Percentiles rank a stretch among this genome's conserved stretches.
Evolutionary conservation across 768 basidiomycete species (phyloP).

Genomic region (Galerina marginata): DNA sequence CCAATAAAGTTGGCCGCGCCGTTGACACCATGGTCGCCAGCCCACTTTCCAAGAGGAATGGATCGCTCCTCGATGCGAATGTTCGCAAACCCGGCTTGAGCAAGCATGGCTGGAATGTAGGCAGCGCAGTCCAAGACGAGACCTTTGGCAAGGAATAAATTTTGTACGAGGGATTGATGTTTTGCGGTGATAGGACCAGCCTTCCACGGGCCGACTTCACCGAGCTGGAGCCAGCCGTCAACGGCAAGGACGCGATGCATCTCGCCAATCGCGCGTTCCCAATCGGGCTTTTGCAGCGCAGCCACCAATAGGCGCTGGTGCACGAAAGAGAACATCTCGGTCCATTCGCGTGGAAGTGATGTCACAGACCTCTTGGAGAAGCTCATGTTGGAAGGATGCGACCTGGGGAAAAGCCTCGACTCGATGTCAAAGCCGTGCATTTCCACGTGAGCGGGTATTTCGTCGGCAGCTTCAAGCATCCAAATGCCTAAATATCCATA

Average conservation of each 20-base stretch:
- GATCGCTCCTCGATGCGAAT: constrained; percentile 13
- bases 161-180: constrained; percentile 6
- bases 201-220: constrained; percentile 17
- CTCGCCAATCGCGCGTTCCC: constrained; percentile 18
- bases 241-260: constrained; percentile 18
- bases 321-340: constrained; percentile 20
- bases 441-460: constrained; percentile 9
- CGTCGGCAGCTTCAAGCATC: constrained; percentile 23
- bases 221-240: constrained; percentile 24
- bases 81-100: constrained; percentile 19
- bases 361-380: constrained; percentile 19
- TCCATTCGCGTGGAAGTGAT: constrained; percentile 21
- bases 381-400: constrained; percentile 14
- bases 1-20: constrained; percentile 15
- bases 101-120: constrained; percentile 17
- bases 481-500: constrained; percentile 20
- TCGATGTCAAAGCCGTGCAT: constrained; percentile 26
- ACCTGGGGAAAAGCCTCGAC: constrained; percentile 24
- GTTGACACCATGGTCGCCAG: constrained; percentile 15
- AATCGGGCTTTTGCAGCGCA: constrained; percentile 21
- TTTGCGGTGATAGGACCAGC: constrained; percentile 7
- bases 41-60: constrained; percentile 21
- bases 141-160: constrained; percentile 14
- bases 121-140: constrained; percentile 16
- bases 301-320: constrained; percentile 27